A percentile compares a stretch with the other conserved stretches of the same genome.
phyloP scores from a whole-genome alignment of 2,329 filamentous ascomycete species.

The Nemania sp. region DNA sequence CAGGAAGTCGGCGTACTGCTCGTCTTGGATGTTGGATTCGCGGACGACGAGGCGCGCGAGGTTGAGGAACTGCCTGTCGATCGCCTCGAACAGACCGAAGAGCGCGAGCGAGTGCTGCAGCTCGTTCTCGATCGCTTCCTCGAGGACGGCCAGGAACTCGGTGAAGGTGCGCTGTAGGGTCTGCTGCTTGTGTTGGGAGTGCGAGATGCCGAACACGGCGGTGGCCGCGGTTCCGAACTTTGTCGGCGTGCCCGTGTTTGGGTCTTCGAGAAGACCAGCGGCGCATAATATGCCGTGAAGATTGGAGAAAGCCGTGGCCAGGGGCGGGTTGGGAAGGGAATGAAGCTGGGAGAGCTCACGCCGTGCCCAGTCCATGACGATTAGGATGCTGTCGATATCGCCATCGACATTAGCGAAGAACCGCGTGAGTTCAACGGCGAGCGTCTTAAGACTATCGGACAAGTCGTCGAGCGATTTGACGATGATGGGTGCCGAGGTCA shows the following conservation, averaged over 20 bases:
- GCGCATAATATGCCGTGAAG: constrained; percentile 76
- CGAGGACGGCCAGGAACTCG: constrained; percentile 83
- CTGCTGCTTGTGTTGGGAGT: constrained; percentile 76
- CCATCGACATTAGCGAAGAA: constrained; percentile 95
- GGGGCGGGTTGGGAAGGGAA: constrained; percentile 61
- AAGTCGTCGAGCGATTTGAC: constrained; percentile 83
- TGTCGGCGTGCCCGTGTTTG: constrained; percentile 62
- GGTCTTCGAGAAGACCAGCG: constrained; percentile 62
- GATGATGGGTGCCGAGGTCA: constrained; percentile 87
- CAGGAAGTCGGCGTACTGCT: constrained; percentile 78
- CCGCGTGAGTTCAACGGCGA: constrained; percentile 83
- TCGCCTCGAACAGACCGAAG: constrained; percentile 87
- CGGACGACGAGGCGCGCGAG: constrained; percentile 83
- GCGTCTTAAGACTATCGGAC: constrained; percentile 80
- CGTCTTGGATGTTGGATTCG: constrained; percentile 81
- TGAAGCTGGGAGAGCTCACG: constrained; percentile 77
- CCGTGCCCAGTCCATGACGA: constrained; percentile 95
- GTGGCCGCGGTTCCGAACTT: constrained; percentile 70
- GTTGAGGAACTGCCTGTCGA: constrained; percentile 89
- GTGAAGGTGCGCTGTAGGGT: constrained; percentile 86
- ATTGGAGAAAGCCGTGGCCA: constrained; percentile 79
- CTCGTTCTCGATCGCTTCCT: constrained; percentile 86
- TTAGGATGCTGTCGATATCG: constrained; percentile 87
- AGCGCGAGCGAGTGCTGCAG: constrained; percentile 78
- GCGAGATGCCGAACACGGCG: constrained; percentile 77